Base-by-base conservation (phyloP, 371 early-diverging fungal species). In the Quaeritorhiza haematococci region DNA sequence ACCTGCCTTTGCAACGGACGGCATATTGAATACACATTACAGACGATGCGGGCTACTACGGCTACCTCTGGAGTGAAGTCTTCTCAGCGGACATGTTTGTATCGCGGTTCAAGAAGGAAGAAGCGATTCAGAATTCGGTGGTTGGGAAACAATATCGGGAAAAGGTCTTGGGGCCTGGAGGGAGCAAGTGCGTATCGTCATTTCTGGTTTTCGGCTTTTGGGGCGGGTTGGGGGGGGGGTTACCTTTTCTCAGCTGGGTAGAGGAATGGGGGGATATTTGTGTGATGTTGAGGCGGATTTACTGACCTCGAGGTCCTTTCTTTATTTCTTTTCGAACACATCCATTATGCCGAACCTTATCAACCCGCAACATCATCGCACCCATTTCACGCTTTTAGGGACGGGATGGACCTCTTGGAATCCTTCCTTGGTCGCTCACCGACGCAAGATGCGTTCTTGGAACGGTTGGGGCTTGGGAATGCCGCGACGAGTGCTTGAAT, bases 51-150 rank as follows among this genome's bases (percentile, higher is more conserved):
- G n/a, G 72, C 17, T 80, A 86, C 66, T 84, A 83, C 59, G 84
- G 85, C 7, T 86, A 85, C 58, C 69, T 90, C 66, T 93, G 89
- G 87, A 81, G 85, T 13, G 82, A 87, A 68, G 91, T 92, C 47
- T 90, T 84, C 63, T 84, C 89, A 0, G 86, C 88, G 28, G 94
- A 93, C 59, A 88, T 94, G 84, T 93, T 78, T 68, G 84, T 74
- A 53, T 83, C 85, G 51, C 81, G 85, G 49, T 90, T 90, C 67
- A 71, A 78, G 62, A 64, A 71, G 32, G 80, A 85, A 26, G 83
- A 84, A 1, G 68, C 13, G 19, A 17, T 85, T 24, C 45, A 35
- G 28, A 72, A 53, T 42, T 47, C 66, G 4, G 42, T 75, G 58
- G 71, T 73, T 7, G 90, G 88, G 32, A 61, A 66, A 42, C 73